These are phyloP conservation scores for Alternaria ventricosa DNA, from an alignment of 2,329 filamentous ascomycete genomes.

Conservation along the genomic window DNA sequence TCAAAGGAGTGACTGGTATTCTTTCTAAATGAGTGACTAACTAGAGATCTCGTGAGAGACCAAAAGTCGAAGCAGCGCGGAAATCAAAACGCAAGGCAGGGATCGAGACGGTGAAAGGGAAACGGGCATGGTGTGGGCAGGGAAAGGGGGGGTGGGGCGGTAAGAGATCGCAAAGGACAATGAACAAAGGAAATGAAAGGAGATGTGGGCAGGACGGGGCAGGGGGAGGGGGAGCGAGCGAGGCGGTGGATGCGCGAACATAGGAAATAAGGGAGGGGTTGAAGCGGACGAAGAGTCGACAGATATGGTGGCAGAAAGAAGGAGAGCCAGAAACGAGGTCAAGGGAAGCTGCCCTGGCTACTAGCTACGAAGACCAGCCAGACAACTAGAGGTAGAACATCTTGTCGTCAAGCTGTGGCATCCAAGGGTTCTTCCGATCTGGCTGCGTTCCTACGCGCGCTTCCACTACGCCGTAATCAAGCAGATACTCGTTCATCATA, in stretches of 20 bases:
- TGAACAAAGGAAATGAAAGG: background rate
- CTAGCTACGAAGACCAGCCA: no score
- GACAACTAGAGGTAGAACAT: conserved; percentile 8
- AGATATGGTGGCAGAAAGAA: no score
- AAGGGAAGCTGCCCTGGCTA: background rate
- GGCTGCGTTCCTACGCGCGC: background rate
- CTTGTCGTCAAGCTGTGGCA: background rate
- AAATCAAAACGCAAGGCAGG: background rate
- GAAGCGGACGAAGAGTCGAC: background rate
- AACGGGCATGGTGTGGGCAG: background rate
- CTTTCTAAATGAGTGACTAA: background rate
- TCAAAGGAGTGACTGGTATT: background rate
- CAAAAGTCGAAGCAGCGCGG: background rate
- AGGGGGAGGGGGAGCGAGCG: background rate
- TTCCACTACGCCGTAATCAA: background rate
- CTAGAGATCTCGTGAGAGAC: background rate
- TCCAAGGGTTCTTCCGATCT: background rate
- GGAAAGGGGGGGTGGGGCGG: background rate
- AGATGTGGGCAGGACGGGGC: background rate
- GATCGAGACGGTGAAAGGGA: background rate
- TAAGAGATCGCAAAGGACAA: background rate
- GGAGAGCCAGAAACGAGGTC: background rate
- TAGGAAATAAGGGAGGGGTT: background rate
- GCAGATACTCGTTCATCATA: conserved; percentile 1
- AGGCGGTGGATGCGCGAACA: background rate